Base-by-base conservation (phyloP, 1,284 basidiomycete species). In the Sanghuangporus weigelae region DNA sequence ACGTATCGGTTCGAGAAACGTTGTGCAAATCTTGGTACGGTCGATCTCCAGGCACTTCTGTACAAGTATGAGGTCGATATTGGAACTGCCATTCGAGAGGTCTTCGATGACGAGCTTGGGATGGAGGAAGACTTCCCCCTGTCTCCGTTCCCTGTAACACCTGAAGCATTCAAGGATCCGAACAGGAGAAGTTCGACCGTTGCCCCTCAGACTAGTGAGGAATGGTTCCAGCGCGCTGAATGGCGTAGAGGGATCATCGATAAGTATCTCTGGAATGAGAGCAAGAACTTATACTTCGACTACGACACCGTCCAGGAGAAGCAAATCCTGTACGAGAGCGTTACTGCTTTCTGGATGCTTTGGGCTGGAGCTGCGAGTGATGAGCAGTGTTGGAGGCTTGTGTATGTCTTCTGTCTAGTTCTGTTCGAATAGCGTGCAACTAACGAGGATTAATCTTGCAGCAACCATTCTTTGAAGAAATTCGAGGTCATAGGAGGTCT, bases 321-420 rank as follows among this genome's bases (percentile, higher is more conserved):
- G 76, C 95, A 97, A 79, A 93, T 89, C 67, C 75, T 95, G 69
- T 99, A 98, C 73, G 97, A 99, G 79, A 93, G 90, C 72, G 96
- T 94, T 44, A 99, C 97, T 1, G 83, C 92, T 23, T 92, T 96
- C 76, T 99, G 96, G 96, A 85, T 95, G 55, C 82, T 99, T 66
- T 99, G 96, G 97, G 94, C 95, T 12, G 97, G 96, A 11, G 95
- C 95, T 75, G 94, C 96, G 26, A 95, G 91, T 70, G 95, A 97
- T 70, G 89, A 94, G 67, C 97, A 99, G 76, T 93, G 92, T 55
- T 90, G 91, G 83, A 89, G 90, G 75, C 85, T 99, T 71, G 90
- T 98, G 89, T 93, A 79, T 68, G 91, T 82, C 21, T 55, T 48
- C 26, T 31, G 46, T 35, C 8, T 49, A 31, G n/a, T 60, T 62